phyloP scores from a whole-genome alignment of 164 flowering plant genomes.

The Taxillus chinensis region DNA sequence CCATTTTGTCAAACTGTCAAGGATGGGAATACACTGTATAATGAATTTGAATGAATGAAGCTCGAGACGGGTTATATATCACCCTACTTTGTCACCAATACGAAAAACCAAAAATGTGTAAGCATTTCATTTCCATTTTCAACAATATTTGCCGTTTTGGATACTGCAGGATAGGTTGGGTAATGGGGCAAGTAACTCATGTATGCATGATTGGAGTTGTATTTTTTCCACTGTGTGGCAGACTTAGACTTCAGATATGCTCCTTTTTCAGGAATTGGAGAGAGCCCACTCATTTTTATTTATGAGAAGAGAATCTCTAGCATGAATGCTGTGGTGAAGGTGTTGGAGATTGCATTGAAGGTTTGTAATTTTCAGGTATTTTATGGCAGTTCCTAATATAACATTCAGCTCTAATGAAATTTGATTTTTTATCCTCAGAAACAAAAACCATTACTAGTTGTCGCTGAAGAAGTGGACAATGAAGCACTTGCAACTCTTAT shows the following conservation, averaged over 20 bases:
- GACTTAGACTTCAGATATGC: background rate
- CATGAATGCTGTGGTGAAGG: conserved; percentile 74
- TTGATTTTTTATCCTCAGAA: conserved; percentile 28
- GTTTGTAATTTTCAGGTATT: too few species aligned
- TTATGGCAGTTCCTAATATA: too few species aligned
- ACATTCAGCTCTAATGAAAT: background rate
- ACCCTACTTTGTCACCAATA: conserved; percentile 88
- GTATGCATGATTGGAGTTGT: background rate
- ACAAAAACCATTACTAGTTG: conserved; percentile 80
- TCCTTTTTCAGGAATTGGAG: conserved; percentile 58
- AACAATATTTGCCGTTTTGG: too few species aligned
- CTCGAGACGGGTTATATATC: conserved; percentile 94
- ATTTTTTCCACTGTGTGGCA: too few species aligned
- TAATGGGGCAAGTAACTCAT: background rate
- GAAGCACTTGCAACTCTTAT: conserved; percentile 90
- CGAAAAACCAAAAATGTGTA: conserved; percentile 94
- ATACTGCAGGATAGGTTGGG: background rate
- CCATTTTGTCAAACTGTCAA: too few species aligned
- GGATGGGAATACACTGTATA: conserved; percentile 91
- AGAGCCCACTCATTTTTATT: conserved; percentile 73
- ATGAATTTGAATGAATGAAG: conserved; percentile 97
- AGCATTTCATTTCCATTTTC: too few species aligned
- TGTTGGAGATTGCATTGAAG: conserved; percentile 81
- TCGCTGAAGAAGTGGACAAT: conserved; percentile 91
- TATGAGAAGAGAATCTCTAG: conserved; percentile 86